Evolutionary conservation across 257 asterid species (phyloP).

Genomic region (Solanum corneliomulleri): DNA sequence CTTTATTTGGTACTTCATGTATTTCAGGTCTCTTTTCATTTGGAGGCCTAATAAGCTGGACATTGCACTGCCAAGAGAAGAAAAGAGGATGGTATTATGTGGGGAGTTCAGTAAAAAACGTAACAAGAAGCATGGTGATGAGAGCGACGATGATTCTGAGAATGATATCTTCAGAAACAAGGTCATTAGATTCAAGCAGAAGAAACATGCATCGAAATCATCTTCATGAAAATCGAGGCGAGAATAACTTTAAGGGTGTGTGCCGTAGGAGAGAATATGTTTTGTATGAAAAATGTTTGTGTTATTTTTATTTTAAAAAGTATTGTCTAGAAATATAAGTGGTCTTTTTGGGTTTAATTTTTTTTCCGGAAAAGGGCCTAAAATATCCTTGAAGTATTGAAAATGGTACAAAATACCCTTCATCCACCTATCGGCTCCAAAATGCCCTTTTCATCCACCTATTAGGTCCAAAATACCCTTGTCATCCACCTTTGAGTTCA

Average conservation of each 20-base stretch:
- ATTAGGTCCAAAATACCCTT: too few relatives aligned
- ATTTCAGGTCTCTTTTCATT: constrained; percentile 69
- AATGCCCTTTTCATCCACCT: too few relatives aligned
- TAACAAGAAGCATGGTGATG: constrained; percentile 30
- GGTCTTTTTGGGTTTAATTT: not conserved
- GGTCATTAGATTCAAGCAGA: constrained; percentile 27
- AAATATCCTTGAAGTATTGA: too few relatives aligned
- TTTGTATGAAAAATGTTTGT: too few relatives aligned
- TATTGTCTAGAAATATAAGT: not conserved
- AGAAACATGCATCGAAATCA: constrained; percentile 28
- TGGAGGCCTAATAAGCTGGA: too few relatives aligned
- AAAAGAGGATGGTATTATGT: constrained; percentile 43
- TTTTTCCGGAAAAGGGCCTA: too few relatives aligned
- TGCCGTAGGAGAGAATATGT: not conserved
- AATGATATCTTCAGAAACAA: constrained; percentile 21
- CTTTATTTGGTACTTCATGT: not conserved
- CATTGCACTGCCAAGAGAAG: constrained; percentile 18
- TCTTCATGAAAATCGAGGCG: constrained; percentile 17
- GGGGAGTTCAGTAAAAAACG: constrained; percentile 38
- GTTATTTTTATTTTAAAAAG: too few relatives aligned
- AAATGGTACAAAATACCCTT: too few relatives aligned
- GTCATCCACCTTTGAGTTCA: too few relatives aligned
- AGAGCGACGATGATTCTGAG: constrained; percentile 39
- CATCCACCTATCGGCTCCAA: too few relatives aligned
- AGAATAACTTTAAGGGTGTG: not conserved